These are phyloP conservation scores for Salvia splendens DNA, from an alignment of 257 asterid genomes.

Conservation along the genomic window DNA sequence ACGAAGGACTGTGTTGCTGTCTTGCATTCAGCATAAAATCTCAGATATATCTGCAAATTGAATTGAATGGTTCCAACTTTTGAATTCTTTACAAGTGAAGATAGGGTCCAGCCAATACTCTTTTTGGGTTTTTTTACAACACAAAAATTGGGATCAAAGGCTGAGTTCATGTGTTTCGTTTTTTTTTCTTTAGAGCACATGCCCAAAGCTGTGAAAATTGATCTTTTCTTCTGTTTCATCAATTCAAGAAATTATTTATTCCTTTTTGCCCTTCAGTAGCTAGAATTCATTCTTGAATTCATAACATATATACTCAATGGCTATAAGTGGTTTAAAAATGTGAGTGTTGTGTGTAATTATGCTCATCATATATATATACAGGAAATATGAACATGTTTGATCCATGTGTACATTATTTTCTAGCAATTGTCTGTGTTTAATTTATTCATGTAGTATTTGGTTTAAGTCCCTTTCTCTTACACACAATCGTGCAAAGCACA, in stretches of 20 bases:
- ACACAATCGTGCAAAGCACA: too few species aligned
- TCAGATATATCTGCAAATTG: conserved; percentile 34
- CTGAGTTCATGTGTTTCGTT: conserved; percentile 31
- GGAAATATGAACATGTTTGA: too few species aligned
- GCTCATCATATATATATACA: too few species aligned
- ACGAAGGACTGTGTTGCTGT: conserved; percentile 35
- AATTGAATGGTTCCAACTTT: conserved; percentile 64
- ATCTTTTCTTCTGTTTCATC: neutral
- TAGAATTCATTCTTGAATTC: too few species aligned
- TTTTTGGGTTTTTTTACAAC: conserved; percentile 38
- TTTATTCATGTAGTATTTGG: too few species aligned
- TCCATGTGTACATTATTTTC: too few species aligned
- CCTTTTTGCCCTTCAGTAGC: too few species aligned
- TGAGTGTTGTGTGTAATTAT: too few species aligned
- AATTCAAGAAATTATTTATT: conserved; percentile 2
- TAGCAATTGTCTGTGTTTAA: too few species aligned
- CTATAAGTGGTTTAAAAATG: too few species aligned
- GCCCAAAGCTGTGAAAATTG: conserved; percentile 36
- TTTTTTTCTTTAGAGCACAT: conserved; percentile 36
- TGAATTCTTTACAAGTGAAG: conserved; percentile 41
- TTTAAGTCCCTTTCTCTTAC: too few species aligned
- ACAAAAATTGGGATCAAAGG: conserved; percentile 36
- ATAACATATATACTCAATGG: too few species aligned
- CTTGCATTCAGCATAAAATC: conserved; percentile 61
- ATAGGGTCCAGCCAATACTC: conserved; percentile 30